Evolutionary conservation across 768 basidiomycete genomes (phyloP).

Genomic region (Kwoniella europaea): DNA sequence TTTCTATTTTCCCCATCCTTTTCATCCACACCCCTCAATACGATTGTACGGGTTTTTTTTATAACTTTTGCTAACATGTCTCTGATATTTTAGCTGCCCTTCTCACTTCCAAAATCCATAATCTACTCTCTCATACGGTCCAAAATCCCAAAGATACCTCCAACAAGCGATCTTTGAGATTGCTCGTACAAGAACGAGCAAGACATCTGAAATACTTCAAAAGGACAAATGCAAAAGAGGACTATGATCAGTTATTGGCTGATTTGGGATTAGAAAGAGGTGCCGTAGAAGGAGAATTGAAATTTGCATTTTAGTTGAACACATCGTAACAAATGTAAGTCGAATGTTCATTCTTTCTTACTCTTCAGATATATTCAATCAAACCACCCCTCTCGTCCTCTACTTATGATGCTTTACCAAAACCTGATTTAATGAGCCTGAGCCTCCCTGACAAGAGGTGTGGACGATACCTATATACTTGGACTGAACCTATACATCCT

Average conservation of each 20-base stretch:
- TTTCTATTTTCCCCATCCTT: no score
- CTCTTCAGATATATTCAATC: no score
- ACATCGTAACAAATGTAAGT: neutral
- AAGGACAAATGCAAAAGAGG: slow-evolving; percentile 31
- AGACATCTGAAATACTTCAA: slow-evolving; percentile 77
- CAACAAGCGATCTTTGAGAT: slow-evolving; percentile 76
- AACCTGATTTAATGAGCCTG: slow-evolving; percentile 58
- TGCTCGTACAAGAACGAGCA: slow-evolving; percentile 79
- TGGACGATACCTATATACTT: slow-evolving; percentile 42
- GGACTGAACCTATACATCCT: slow-evolving; percentile 8
- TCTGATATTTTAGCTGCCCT: slow-evolving; percentile 70
- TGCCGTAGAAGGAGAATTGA: slow-evolving; percentile 87
- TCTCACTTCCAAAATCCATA: slow-evolving; percentile 82
- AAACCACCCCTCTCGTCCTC: no score
- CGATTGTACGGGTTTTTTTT: neutral
- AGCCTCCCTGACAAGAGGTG: slow-evolving; percentile 34
- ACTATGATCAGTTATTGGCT: slow-evolving; percentile 72
- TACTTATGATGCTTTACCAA: slow-evolving; percentile 46
- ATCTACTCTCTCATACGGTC: slow-evolving; percentile 73
- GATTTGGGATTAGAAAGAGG: slow-evolving; percentile 76
- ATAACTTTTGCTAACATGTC: neutral
- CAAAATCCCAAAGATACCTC: slow-evolving; percentile 71
- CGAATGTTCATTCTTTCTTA: neutral
- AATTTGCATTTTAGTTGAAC: slow-evolving; percentile 60
- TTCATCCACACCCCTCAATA: no score